phyloP scores from a whole-genome alignment of 108 stramenopile species.

The Discostella pseudostelligera region DNA sequence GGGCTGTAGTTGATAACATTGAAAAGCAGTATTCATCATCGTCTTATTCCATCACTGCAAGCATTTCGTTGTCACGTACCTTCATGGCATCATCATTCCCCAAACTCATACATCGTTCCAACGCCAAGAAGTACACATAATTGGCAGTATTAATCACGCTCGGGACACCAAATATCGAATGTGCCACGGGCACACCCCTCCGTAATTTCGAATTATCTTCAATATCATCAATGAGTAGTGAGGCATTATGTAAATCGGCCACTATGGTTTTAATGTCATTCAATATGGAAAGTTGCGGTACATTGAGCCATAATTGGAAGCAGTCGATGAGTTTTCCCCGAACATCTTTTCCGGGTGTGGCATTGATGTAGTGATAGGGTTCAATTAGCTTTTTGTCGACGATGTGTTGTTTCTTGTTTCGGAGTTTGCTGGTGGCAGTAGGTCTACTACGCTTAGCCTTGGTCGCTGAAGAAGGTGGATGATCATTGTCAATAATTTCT shows the following conservation, averaged over 20 bases:
- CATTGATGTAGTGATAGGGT: conserved; percentile 79
- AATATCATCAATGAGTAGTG: conserved; percentile 94
- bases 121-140: conserved; percentile 93
- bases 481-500: too few relatives aligned
- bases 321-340: conserved; percentile 80
- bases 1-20: too few relatives aligned
- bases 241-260: conserved; percentile 92
- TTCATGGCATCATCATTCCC: conserved; percentile 67
- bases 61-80: conserved; percentile 4
- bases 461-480: too few relatives aligned
- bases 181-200: conserved; percentile 91
- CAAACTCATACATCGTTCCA: conserved; percentile 78
- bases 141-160: conserved; percentile 94
- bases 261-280: conserved; percentile 62
- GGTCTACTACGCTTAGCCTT: too few relatives aligned
- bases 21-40: too few relatives aligned
- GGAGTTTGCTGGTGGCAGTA: neutral
- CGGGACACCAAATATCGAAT: conserved; percentile 91
- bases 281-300: conserved; percentile 45
- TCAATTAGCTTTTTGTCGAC: conserved; percentile 48
- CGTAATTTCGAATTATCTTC: conserved; percentile 93
- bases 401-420: conserved; percentile 15
- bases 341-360: conserved; percentile 82
- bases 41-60: neutral
- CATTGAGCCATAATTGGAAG: conserved; percentile 77